Evolutionary conservation across 495 filamentous ascomycete genomes (phyloP).

Genomic region (Tuber magnatum): DNA sequence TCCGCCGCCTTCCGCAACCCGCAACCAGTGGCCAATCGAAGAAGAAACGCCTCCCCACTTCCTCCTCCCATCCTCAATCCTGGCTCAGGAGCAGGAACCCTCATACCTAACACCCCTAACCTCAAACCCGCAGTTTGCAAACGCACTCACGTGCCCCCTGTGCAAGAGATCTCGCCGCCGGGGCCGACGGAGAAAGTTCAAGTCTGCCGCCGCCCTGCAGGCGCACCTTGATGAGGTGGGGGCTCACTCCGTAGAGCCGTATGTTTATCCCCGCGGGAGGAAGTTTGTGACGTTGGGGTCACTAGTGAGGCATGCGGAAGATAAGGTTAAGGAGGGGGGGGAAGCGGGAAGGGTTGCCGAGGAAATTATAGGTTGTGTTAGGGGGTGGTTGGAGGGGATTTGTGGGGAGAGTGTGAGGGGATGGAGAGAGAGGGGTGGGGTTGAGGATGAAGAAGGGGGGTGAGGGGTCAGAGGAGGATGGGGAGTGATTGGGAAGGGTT

Average conservation of each 20-base stretch:
- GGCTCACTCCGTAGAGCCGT: background rate
- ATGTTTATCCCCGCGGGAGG: background rate
- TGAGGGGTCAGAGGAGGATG: background rate
- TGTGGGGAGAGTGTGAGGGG: background rate
- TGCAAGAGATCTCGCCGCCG: background rate
- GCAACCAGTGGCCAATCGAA: background rate
- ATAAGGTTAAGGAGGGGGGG: background rate
- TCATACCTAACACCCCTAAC: background rate
- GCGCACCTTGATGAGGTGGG: background rate
- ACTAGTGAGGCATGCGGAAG: background rate
- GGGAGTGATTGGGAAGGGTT: background rate
- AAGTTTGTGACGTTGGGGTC: background rate
- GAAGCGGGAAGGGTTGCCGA: background rate
- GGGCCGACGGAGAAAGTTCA: background rate
- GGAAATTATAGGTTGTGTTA: background rate
- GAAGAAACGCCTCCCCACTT: background rate
- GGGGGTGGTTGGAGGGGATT: background rate
- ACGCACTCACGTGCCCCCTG: background rate
- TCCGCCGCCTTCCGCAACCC: background rate
- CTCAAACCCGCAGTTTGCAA: background rate
- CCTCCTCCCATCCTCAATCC: background rate
- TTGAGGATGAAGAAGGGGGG: background rate
- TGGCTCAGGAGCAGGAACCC: background rate
- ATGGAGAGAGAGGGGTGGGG: background rate
- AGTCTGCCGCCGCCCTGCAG: background rate